These are phyloP conservation scores for Aspergillus steynii DNA, from an alignment of 495 filamentous ascomycete species.

Conservation along the genomic window DNA sequence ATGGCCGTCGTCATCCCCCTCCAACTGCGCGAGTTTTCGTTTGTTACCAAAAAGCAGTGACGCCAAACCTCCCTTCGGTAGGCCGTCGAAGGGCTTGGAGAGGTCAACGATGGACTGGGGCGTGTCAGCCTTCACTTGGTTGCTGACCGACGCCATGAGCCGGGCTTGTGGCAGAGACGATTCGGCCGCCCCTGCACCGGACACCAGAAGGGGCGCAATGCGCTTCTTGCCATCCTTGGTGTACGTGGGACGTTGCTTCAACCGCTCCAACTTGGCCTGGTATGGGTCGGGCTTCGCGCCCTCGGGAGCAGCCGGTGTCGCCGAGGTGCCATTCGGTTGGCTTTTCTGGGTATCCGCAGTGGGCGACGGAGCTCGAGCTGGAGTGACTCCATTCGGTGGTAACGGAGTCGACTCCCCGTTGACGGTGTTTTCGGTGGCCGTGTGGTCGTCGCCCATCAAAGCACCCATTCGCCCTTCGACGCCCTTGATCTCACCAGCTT, in stretches of 20 bases:
- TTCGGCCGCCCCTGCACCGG: slow-evolving; percentile 75
- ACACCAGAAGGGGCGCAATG: slow-evolving; percentile 88
- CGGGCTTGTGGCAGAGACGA: slow-evolving; percentile 86
- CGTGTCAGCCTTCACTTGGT: slow-evolving; percentile 62
- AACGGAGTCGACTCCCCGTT: slow-evolving; percentile 43
- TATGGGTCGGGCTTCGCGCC: slow-evolving; percentile 60
- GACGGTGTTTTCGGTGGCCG: slow-evolving; percentile 29
- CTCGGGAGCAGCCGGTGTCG: slow-evolving; percentile 42
- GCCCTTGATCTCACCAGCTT: slow-evolving; percentile 81
- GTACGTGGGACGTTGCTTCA: slow-evolving; percentile 89
- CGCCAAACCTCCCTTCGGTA: slow-evolving; percentile 86
- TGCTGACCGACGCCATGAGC: slow-evolving; percentile 67
- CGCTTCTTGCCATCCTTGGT: slow-evolving; percentile 98
- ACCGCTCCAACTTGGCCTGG: slow-evolving; percentile 67
- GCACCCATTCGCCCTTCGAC: slow-evolving; percentile 96
- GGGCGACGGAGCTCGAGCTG: slow-evolving; percentile 38
- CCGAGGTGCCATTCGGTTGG: slow-evolving; percentile 40
- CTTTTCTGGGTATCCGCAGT: slow-evolving; percentile 36
- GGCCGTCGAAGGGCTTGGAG: slow-evolving; percentile 89
- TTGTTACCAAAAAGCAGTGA: slow-evolving; percentile 90
- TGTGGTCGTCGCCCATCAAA: slow-evolving; percentile 80
- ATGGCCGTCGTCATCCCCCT: slow-evolving; percentile 67
- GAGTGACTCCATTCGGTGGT: slow-evolving; percentile 45
- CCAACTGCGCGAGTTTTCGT: slow-evolving; percentile 68
- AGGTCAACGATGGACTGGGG: slow-evolving; percentile 87